Conservation (phyloP, 2,329 filamentous ascomycete genomes). For the Fusarium piperis region DNA sequence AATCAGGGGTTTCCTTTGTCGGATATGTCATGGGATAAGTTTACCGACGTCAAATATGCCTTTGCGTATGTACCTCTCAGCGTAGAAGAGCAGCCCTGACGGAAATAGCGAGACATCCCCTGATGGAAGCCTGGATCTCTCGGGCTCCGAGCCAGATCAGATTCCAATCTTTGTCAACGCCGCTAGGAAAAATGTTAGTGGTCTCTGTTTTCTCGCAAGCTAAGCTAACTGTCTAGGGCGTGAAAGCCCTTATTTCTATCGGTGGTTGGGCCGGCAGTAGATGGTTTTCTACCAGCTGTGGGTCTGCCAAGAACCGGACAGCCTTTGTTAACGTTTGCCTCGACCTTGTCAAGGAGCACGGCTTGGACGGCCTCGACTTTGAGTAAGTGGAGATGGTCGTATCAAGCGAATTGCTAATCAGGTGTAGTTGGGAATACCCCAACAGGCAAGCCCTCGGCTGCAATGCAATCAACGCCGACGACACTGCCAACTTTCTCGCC, state of each 20-base stretch:
- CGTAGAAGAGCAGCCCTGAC: neutral
- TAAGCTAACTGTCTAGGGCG: conserved; percentile 7
- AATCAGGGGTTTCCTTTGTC: conserved; percentile 28
- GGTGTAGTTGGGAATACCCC: conserved; percentile 34
- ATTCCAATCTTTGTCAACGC: conserved; percentile 21
- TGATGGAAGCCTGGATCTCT: conserved; percentile 27
- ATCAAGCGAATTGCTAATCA: neutral
- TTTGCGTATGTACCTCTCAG: conserved; percentile 28
- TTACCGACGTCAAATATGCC: conserved; percentile 33
- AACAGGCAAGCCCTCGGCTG: conserved; percentile 36
- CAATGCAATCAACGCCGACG: conserved; percentile 31
- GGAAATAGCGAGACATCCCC: conserved; percentile 19
- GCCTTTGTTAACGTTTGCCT: conserved; percentile 20
- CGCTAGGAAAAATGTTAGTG: conserved; percentile 28
- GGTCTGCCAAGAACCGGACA: conserved; percentile 30
- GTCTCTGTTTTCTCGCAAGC: fast-evolving
- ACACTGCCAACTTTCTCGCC: conserved; percentile 30
- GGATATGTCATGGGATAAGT: conserved; percentile 34
- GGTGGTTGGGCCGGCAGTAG: conserved; percentile 34
- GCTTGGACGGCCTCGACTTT: conserved; percentile 31
- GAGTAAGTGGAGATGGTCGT: conserved; percentile 6
- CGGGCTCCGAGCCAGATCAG: conserved; percentile 14
- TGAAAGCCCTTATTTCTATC: conserved; percentile 31
- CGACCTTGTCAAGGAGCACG: conserved; percentile 22
- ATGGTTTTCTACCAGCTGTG: conserved; percentile 28